A percentile compares a stretch with the other conserved stretches of the same genome.
These are phyloP conservation scores for Coemansia sp. DNA, from an alignment of 192 early-diverging fungal species.

Conservation along the genomic window DNA sequence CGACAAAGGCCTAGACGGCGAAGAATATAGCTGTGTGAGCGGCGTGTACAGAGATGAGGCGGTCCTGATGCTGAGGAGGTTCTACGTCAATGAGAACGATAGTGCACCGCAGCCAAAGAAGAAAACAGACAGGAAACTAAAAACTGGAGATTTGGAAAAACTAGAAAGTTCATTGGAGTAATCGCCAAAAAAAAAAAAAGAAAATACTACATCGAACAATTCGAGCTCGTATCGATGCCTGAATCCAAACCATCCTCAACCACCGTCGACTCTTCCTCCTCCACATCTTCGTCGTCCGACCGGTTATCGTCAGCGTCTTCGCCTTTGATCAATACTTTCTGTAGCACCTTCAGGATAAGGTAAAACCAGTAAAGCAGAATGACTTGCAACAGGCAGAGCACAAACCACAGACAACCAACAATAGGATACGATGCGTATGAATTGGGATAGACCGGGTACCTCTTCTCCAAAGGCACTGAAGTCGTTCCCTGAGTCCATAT, in stretches of 20 bases:
- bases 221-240: background rate
- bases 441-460: constrained; percentile 58
- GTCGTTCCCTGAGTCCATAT: constrained; percentile 56
- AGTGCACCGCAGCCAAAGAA: constrained; percentile 83
- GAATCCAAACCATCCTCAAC: background rate
- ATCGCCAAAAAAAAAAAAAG: background rate
- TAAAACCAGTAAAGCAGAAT: constrained; percentile 77
- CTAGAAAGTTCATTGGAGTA: background rate
- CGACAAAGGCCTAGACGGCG: constrained; percentile 47
- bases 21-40: constrained; percentile 59
- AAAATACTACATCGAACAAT: background rate
- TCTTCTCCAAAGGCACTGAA: constrained; percentile 55
- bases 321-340: constrained; percentile 59
- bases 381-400: constrained; percentile 64
- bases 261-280: constrained; percentile 15
- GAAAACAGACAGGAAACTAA: constrained; percentile 79
- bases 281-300: constrained; percentile 53
- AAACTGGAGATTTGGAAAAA: constrained; percentile 39
- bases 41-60: constrained; percentile 80
- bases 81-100: constrained; percentile 91
- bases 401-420: constrained; percentile 51
- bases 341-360: constrained; percentile 65
- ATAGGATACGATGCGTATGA: constrained; percentile 55
- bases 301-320: constrained; percentile 70
- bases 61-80: constrained; percentile 80